Percentiles rank a stretch among this genome's conserved stretches.
Conservation (phyloP, 495 filamentous ascomycete genomes). For the Haplographium delicatum region DNA sequence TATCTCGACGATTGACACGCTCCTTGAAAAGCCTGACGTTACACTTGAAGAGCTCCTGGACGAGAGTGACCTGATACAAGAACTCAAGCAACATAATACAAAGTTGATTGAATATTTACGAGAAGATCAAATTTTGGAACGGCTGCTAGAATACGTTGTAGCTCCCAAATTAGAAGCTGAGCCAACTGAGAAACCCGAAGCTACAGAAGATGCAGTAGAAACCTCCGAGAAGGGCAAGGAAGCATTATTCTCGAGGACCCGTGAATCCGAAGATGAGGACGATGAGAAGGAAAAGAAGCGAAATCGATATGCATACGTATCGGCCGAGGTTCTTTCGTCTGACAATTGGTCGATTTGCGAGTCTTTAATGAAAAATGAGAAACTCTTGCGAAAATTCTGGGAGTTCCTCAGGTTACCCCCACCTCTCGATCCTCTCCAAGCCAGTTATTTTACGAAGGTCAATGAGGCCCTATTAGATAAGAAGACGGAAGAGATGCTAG, state of each 20-base stretch:
- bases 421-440: constrained; percentile 85
- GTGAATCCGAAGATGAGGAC: constrained; percentile 50
- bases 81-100: constrained; percentile 95
- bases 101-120: constrained; percentile 96
- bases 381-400: constrained; percentile 81
- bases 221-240: constrained; percentile 41
- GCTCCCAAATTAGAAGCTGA: constrained; percentile 62
- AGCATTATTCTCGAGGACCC: constrained; percentile 41
- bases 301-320: constrained; percentile 84
- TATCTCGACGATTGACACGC: constrained; percentile 90
- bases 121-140: constrained; percentile 79
- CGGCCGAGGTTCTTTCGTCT: constrained; percentile 89
- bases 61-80: constrained; percentile 92
- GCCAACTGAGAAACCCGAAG: constrained; percentile 48
- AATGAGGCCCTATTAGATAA: constrained; percentile 95
- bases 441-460: constrained; percentile 97
- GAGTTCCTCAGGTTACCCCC: constrained; percentile 72
- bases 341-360: constrained; percentile 96
- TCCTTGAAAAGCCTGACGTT: constrained; percentile 92
- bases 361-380: constrained; percentile 78
- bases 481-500: constrained; percentile 95
- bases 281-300: constrained; percentile 81
- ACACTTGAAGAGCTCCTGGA: constrained; percentile 93
- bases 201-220: constrained; percentile 35
- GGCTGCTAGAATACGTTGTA: constrained; percentile 84